These are phyloP conservation scores for Umbelopsis isabellina DNA, from an alignment of 192 early-diverging fungal genomes.

Conservation along the genomic window DNA sequence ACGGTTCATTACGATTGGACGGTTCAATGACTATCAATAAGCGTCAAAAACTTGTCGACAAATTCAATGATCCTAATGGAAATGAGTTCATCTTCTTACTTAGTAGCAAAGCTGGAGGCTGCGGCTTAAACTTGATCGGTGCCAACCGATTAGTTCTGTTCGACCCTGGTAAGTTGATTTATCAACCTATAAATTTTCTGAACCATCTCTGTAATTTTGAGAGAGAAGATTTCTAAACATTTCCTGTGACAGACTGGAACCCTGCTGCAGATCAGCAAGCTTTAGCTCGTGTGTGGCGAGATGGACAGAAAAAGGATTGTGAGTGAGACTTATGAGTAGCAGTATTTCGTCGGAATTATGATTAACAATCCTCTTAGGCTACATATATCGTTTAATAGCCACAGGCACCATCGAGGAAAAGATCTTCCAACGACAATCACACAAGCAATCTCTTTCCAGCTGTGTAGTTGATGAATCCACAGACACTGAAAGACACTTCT, in stretches of 20 bases:
- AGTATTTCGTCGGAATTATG: not conserved
- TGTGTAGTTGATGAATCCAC: conserved; percentile 96
- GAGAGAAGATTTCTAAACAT: not conserved
- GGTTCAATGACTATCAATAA: conserved; percentile 92
- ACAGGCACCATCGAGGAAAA: conserved; percentile 99
- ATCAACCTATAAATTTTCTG: not conserved
- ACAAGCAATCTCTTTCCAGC: conserved; percentile 83
- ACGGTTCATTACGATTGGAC: conserved; percentile 84
- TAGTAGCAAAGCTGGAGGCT: conserved; percentile 98
- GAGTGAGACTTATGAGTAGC: conserved; percentile 14
- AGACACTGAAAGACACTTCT: conserved; percentile 94
- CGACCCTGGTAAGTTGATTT: conserved; percentile 63
- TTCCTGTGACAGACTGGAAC: conserved; percentile 76
- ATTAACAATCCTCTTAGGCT: conserved; percentile 61
- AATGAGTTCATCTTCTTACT: conserved; percentile 93
- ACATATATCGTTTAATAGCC: conserved; percentile 96
- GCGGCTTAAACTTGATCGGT: conserved; percentile 97
- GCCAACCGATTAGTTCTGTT: conserved; percentile 96
- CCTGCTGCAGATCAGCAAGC: conserved; percentile 97
- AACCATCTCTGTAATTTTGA: not conserved
- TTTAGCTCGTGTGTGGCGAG: conserved; percentile 88
- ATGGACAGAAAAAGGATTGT: conserved; percentile 79
- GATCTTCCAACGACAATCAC: conserved; percentile 93
- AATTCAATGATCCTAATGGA: conserved; percentile 90
- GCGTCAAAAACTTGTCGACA: conserved; percentile 93